Percentiles rank a stretch among this genome's conserved stretches.
Conservation (phyloP, 23 red algal species). For the Pyropia haitanensis region DNA sequence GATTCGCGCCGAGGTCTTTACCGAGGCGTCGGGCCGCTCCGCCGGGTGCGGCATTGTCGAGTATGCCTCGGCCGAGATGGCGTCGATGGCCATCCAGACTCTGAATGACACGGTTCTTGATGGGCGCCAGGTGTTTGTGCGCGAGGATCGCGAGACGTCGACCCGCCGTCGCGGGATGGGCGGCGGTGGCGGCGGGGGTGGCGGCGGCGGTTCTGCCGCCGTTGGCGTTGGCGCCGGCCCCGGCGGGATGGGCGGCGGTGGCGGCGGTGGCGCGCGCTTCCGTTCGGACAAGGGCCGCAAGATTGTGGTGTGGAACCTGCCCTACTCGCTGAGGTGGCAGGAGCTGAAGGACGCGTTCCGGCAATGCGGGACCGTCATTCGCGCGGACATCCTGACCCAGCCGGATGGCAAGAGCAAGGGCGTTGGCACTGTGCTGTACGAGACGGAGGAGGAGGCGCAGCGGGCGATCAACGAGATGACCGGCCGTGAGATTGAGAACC, state of each 20-base stretch:
- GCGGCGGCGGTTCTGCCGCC: not conserved
- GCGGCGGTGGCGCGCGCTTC: slow-evolving; percentile 26
- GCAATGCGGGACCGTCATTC: slow-evolving; percentile 75
- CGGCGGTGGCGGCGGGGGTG: not conserved
- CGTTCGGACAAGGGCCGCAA: slow-evolving; percentile 77
- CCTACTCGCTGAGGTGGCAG: slow-evolving; percentile 85
- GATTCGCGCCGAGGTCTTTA: slow-evolving; percentile 92
- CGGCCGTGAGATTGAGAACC: slow-evolving; percentile 71
- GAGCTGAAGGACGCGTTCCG: slow-evolving; percentile 96
- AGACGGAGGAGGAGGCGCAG: slow-evolving; percentile 89
- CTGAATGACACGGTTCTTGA: slow-evolving; percentile 85
- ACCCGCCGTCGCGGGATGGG: slow-evolving; percentile 11
- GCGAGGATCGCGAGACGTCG: slow-evolving; percentile 83
- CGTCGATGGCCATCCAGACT: slow-evolving; percentile 73
- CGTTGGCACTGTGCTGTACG: slow-evolving; percentile 90
- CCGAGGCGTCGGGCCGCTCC: slow-evolving; percentile 82
- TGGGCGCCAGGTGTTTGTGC: slow-evolving; percentile 89
- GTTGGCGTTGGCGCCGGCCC: not conserved
- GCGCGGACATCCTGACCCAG: slow-evolving; percentile 77
- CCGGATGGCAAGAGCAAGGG: slow-evolving; percentile 75
- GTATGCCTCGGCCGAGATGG: slow-evolving; percentile 70
- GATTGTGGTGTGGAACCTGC: slow-evolving; percentile 97
- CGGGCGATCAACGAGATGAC: slow-evolving; percentile 87
- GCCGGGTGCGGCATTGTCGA: slow-evolving; percentile 97
- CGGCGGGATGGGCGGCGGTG: slow-evolving; percentile 11